These are phyloP conservation scores for Penicillium riverlandense DNA, from an alignment of 495 filamentous ascomycete species.

Conservation along the genomic window DNA sequence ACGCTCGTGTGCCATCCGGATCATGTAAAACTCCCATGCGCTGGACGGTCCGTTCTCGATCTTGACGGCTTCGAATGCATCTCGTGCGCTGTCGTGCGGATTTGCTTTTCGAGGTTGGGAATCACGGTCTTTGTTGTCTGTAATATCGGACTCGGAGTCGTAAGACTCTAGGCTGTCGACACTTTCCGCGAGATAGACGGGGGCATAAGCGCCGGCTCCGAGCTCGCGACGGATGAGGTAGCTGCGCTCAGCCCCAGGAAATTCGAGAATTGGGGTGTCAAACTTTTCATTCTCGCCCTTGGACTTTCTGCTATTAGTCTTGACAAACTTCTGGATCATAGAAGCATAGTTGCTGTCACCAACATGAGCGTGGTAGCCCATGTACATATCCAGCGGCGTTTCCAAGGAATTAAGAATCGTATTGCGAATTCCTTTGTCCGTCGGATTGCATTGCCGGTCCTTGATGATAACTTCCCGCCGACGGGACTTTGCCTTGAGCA, in stretches of 20 bases:
- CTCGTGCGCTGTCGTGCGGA: conserved; percentile 29
- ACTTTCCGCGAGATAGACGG: conserved; percentile 86
- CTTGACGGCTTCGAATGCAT: conserved; percentile 76
- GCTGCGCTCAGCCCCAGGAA: conserved; percentile 47
- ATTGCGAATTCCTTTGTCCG: conserved; percentile 63
- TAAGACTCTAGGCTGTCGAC: conserved; percentile 36
- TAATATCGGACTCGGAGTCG: conserved; percentile 40
- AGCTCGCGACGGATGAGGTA: conserved; percentile 85
- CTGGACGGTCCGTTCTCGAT: conserved; percentile 78
- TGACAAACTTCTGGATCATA: conserved; percentile 76
- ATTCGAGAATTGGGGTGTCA: conserved; percentile 57
- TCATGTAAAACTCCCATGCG: conserved; percentile 96
- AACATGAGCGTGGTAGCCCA: conserved; percentile 68
- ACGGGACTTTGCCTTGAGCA: conserved; percentile 33
- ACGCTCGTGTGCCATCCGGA: conserved; percentile 69
- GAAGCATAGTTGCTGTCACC: conserved; percentile 51
- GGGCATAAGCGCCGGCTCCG: conserved; percentile 87
- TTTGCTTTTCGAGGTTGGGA: conserved; percentile 9
- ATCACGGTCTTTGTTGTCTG: conserved; percentile 18
- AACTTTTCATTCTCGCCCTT: conserved; percentile 48
- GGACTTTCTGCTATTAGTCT: conserved; percentile 52
- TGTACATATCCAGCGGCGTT: conserved; percentile 62
- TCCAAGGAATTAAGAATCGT: conserved; percentile 66
- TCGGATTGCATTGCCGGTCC: conserved; percentile 81
- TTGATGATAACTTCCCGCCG: conserved; percentile 59